Evolutionary conservation across 768 basidiomycete species (phyloP).

Genomic region (Naganishia vishniacii): DNA sequence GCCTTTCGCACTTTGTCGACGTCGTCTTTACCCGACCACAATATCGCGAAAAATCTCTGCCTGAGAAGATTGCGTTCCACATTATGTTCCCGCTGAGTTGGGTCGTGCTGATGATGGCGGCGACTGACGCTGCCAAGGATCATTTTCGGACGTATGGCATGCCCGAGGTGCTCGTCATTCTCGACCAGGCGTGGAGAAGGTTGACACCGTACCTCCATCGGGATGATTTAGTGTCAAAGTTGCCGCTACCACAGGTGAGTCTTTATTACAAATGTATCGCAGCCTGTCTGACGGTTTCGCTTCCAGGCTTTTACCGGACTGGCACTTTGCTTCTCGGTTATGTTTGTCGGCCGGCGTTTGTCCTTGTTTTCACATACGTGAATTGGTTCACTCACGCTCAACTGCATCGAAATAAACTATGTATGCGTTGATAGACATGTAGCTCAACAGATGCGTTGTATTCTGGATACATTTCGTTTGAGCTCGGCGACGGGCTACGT

Average conservation of each 20-base stretch:
- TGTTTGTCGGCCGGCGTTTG: neutral
- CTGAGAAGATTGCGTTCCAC: slow-evolving; percentile 33
- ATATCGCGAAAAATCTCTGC: slow-evolving; percentile 28
- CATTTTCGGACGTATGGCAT: slow-evolving; percentile 3
- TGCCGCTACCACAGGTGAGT: slow-evolving; percentile 14
- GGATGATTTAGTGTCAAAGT: neutral
- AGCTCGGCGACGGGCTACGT: too few species aligned
- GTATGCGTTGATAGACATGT: too few species aligned
- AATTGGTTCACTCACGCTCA: too few species aligned
- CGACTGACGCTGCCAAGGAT: slow-evolving; percentile 23
- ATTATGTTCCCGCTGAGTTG: slow-evolving; percentile 36
- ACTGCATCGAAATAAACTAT: too few species aligned
- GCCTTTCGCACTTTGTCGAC: slow-evolving; percentile 38
- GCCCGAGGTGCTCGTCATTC: neutral
- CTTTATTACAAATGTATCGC: neutral
- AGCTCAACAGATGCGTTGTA: too few species aligned
- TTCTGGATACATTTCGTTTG: too few species aligned
- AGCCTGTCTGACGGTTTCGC: neutral
- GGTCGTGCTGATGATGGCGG: slow-evolving; percentile 31
- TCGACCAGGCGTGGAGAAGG: neutral
- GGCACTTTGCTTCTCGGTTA: neutral
- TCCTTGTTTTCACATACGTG: neutral
- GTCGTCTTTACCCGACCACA: slow-evolving; percentile 38
- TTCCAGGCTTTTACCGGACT: neutral
- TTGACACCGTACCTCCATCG: slow-evolving; percentile 9